phyloP scores from a whole-genome alignment of 345 rosid genomes.

The Camelina hispida region DNA sequence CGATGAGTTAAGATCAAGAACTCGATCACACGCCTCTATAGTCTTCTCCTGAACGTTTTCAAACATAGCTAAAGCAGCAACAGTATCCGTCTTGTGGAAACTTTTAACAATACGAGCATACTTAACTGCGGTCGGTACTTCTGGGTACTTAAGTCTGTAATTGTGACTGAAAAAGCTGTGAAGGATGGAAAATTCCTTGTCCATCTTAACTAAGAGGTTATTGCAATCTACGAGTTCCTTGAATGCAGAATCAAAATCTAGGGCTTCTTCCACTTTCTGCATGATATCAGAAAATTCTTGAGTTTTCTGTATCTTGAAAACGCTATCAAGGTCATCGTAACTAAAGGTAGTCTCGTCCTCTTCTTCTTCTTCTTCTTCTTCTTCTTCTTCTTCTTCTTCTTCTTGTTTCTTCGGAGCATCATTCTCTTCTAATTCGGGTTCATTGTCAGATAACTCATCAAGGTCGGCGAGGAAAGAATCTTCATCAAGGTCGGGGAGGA shows the following conservation, averaged over 20 bases:
- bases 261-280: background rate
- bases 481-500: background rate
- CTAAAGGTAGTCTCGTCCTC: background rate
- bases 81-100: background rate
- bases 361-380: too few relatives aligned
- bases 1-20: constrained; percentile 67
- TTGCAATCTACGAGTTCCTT: background rate
- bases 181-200: background rate
- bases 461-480: background rate
- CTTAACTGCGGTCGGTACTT: background rate
- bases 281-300: too few relatives aligned
- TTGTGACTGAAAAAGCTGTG: background rate
- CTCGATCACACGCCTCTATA: constrained; percentile 75
- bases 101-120: constrained; percentile 11
- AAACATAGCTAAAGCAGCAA: too few relatives aligned
- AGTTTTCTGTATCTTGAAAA: too few relatives aligned
- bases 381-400: background rate
- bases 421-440: background rate
- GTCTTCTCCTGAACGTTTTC: constrained; percentile 47
- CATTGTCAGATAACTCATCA: background rate
- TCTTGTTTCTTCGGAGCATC: background rate
- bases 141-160: background rate
- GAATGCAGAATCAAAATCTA: background rate
- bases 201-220: constrained; percentile 1
- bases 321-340: background rate